Evolutionary conservation across 495 filamentous ascomycete species (phyloP).

Genomic region (Letharia lupina): DNA sequence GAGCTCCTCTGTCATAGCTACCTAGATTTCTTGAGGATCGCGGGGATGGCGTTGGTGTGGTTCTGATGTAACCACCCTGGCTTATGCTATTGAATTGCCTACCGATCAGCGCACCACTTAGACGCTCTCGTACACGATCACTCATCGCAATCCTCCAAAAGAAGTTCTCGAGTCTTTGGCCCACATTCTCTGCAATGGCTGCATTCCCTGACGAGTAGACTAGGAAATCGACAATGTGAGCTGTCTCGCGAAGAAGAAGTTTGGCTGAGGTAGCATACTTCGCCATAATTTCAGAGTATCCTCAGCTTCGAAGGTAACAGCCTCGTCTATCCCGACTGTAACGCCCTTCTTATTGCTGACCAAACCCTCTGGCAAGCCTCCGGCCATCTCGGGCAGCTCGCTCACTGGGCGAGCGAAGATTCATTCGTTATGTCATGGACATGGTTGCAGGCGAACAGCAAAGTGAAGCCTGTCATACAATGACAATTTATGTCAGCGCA

Average conservation of each 20-base stretch:
- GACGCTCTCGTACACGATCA: slow-evolving; percentile 24
- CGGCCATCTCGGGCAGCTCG: slow-evolving; percentile 32
- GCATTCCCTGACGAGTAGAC: slow-evolving; percentile 37
- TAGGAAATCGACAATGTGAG: slow-evolving; percentile 19
- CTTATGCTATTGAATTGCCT: slow-evolving; percentile 38
- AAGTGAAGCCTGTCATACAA: slow-evolving; percentile 5
- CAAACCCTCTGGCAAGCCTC: slow-evolving; percentile 47
- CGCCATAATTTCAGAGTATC: slow-evolving; percentile 39
- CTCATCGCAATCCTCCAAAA: slow-evolving; percentile 48
- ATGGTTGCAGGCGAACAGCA: slow-evolving; percentile 3
- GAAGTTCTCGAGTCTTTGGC: slow-evolving; percentile 42
- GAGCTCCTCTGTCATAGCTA: slow-evolving; percentile 9
- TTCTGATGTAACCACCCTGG: slow-evolving; percentile 26
- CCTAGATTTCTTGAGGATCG: slow-evolving; percentile 17
- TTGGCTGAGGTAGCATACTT: slow-evolving; percentile 31
- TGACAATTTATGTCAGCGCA: too few species aligned
- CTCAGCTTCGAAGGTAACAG: slow-evolving; percentile 31
- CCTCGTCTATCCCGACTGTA: slow-evolving; percentile 27
- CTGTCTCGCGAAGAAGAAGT: neutral
- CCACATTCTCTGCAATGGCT: slow-evolving; percentile 34
- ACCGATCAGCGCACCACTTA: slow-evolving; percentile 34
- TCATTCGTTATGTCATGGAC: slow-evolving; percentile 1
- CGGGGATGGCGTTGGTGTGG: slow-evolving; percentile 27
- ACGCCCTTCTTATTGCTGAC: slow-evolving; percentile 34
- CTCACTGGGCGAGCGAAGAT: slow-evolving; percentile 11